Conservation (phyloP, 2,329 filamentous ascomycete genomes). For the Cladosporium sp. region DNA sequence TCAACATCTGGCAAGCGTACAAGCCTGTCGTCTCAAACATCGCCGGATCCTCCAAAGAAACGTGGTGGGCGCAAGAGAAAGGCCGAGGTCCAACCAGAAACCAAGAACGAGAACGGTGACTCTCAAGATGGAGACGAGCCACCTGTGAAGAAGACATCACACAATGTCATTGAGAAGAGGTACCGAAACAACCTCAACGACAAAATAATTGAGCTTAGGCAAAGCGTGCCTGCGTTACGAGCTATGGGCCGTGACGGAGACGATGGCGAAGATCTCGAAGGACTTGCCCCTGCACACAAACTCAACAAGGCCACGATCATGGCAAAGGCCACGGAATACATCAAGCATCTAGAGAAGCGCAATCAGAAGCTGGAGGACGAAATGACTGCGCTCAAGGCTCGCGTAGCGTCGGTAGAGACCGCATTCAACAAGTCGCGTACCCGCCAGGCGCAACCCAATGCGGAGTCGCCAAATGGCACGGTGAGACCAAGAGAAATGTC, state of each 20-base stretch:
- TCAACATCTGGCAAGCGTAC: slow-evolving; percentile 31
- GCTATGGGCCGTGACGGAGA: slow-evolving; percentile 76
- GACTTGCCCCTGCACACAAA: slow-evolving; percentile 79
- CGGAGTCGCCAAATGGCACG: slow-evolving; percentile 25
- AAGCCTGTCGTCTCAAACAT: slow-evolving; percentile 33
- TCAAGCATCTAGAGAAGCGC: slow-evolving; percentile 86
- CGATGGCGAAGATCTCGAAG: slow-evolving; percentile 71
- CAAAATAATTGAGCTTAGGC: slow-evolving; percentile 88
- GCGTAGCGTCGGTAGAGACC: slow-evolving; percentile 66
- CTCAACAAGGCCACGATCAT: slow-evolving; percentile 97
- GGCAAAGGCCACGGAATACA: slow-evolving; percentile 95
- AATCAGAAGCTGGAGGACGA: slow-evolving; percentile 82
- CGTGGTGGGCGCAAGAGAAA: slow-evolving; percentile 39
- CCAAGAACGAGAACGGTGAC: slow-evolving; percentile 50
- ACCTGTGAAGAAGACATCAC: slow-evolving; percentile 82
- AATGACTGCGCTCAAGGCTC: slow-evolving; percentile 73
- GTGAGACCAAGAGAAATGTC: slow-evolving; percentile 31
- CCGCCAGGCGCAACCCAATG: slow-evolving; percentile 28
- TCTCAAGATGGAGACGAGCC: slow-evolving; percentile 40
- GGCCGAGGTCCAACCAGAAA: slow-evolving; percentile 31
- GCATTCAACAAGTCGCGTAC: slow-evolving; percentile 54
- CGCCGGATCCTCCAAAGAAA: slow-evolving; percentile 37
- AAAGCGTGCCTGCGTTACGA: slow-evolving; percentile 87
- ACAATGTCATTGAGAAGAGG: slow-evolving; percentile 97
- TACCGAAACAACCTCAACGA: slow-evolving; percentile 96